Evolutionary conservation across 176 grass and related monocot species (phyloP), one percentile per base, ranked within the genome.

Genomic region (Chloris gayana): DNA sequence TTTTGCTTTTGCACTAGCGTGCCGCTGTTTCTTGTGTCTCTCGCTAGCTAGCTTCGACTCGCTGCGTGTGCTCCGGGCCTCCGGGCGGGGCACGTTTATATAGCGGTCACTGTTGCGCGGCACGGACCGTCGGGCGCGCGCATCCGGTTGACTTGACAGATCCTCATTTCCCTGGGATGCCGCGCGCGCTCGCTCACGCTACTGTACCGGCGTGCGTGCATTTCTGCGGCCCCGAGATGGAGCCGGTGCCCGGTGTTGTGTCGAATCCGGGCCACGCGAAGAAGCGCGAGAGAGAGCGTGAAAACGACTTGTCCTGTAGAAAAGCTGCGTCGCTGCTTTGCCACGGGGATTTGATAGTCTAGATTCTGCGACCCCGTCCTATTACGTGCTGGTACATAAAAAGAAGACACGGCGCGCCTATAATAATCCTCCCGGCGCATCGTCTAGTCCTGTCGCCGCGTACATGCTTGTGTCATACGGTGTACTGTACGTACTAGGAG

Each of bases 281-380:
- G 22, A 58, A n/a, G 54, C 54, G 54, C 54, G 29, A 47, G 75
- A 84, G 35, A 88, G 87, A 70, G 54, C 46, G 72, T 89, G 82
- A 85, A 81, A 89, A 81, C 58, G 77, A 89, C 87, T 42, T 47
- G 82, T 81, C 77, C 82, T 85, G 87, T 89, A 89, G 72, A 85
- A 50, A 82, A 89, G 82, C 82, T 82, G 77, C 53, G 64, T 74
- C 69, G 9, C 6, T 47, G 9, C 6, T 47, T 12, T 8, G 65
- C 32, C 6, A 39, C 29, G 63, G 72, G 65, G 87, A 85, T 85
- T 89, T 89, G 87, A 85, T 75, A 82, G 82, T 89, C 82, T 89
- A 89, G 87, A 85, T 89, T 81, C 87, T 89, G 76, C 22, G 45
- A 13, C 37, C 25, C 60, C 81, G 5, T 7, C 7, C 74, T 73